A percentile compares a stretch with the other conserved stretches of the same genome.
Conservation (phyloP, 495 filamentous ascomycete genomes). For the Sporormia fimetaria region DNA sequence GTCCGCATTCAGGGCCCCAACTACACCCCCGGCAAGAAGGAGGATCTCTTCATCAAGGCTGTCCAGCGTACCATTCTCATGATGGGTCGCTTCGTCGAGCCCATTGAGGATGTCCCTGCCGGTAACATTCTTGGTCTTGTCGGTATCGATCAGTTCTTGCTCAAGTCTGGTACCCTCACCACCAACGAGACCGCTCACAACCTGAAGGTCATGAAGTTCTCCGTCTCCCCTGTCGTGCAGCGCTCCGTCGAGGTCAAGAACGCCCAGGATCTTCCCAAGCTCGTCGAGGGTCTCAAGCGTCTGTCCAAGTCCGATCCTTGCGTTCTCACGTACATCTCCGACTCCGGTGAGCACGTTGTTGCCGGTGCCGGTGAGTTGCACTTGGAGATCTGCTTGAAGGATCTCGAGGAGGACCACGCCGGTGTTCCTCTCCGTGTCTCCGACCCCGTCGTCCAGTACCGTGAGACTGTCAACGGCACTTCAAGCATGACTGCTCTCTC, state of each 20-base stretch:
- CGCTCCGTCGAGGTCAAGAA: conserved; percentile 99
- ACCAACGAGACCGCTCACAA: conserved; percentile 98
- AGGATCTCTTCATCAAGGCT: conserved; percentile 98
- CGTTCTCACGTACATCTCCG: conserved; percentile 76
- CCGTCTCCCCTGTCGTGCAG: conserved; percentile 96
- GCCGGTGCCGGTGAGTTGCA: conserved; percentile 98
- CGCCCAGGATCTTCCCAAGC: conserved; percentile 97
- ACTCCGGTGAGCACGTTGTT: conserved; percentile 96
- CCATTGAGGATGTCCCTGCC: conserved; percentile 96
- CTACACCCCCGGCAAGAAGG: conserved; percentile 96
- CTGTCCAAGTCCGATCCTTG: conserved; percentile 99
- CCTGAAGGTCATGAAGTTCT: conserved; percentile 99
- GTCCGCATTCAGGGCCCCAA: conserved; percentile 99
- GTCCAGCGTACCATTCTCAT: conserved; percentile 99
- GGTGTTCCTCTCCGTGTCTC: conserved; percentile 93
- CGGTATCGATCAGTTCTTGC: conserved; percentile 99
- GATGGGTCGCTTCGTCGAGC: conserved; percentile 99
- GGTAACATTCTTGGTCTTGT: conserved; percentile 99
- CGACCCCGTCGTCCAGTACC: conserved; percentile 94
- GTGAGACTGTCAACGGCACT: conserved; percentile 73
- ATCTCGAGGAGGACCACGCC: conserved; percentile 99
- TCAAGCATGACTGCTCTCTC: conserved; percentile 95
- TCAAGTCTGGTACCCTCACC: conserved; percentile 99
- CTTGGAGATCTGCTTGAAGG: conserved; percentile 99
- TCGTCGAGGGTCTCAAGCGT: conserved; percentile 99